phyloP scores from a whole-genome alignment of 257 asterid species.

The Rubia yunnanensis region DNA sequence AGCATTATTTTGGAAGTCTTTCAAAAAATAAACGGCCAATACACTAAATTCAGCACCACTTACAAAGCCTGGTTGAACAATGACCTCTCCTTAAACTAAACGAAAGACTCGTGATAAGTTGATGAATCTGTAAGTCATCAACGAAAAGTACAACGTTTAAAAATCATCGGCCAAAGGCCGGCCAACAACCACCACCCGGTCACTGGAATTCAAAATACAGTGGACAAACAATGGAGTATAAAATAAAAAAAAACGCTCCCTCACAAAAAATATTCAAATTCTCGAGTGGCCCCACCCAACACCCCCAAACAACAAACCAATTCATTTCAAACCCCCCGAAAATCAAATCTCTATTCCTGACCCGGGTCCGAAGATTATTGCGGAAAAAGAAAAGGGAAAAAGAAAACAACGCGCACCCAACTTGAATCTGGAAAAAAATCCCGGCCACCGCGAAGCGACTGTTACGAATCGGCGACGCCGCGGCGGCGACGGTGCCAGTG shows the following conservation, averaged over 20 bases:
- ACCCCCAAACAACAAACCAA: not conserved
- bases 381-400: not conserved
- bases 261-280: not conserved
- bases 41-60: too few species aligned
- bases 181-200: not conserved
- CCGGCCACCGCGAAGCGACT: not conserved
- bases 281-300: not conserved
- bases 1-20: too few species aligned
- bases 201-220: not conserved
- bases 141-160: not conserved
- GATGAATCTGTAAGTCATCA: not conserved
- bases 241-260: not conserved
- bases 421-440: conserved; percentile 7
- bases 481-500: not conserved
- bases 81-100: too few species aligned
- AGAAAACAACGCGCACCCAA: not conserved
- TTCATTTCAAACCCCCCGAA: not conserved
- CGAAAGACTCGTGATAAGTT: too few species aligned
- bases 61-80: too few species aligned
- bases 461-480: not conserved
- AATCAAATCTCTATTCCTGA: not conserved
- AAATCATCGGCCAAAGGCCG: not conserved
- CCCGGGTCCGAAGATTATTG: not conserved
- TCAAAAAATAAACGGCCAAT: too few species aligned
- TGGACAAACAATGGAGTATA: not conserved